Percentiles rank a stretch among this genome's conserved stretches.
Evolutionary conservation across 495 filamentous ascomycete species (phyloP).

Genomic region (Tuber aestivum): DNA sequence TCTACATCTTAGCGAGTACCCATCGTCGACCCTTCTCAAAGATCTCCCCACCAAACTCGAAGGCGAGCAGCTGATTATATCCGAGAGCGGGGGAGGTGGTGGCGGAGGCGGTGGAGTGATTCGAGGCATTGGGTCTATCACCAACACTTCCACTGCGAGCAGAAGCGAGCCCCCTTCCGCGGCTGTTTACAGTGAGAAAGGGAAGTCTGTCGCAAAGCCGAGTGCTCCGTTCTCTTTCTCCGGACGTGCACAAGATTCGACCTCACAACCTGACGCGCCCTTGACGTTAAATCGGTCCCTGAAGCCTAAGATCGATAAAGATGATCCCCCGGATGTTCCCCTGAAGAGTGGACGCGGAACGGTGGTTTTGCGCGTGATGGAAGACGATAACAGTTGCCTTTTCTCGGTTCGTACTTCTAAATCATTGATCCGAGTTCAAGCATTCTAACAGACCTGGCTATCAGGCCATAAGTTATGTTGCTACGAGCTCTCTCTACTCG

Average conservation of each 20-base stretch:
- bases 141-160: conserved; percentile 16
- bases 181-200: conserved; percentile 22
- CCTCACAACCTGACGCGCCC: conserved; percentile 9
- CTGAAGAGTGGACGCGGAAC: conserved; percentile 58
- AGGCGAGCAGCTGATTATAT: conserved; percentile 75
- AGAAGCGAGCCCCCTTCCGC: conserved; percentile 20
- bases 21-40: conserved; percentile 48
- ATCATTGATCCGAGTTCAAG: not conserved
- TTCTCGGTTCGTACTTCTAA: conserved; percentile 59
- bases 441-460: not conserved
- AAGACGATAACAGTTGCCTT: conserved; percentile 92
- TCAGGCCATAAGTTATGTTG: conserved; percentile 57
- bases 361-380: conserved; percentile 85
- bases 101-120: conserved; percentile 12
- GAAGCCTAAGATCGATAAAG: conserved; percentile 44
- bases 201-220: conserved; percentile 7
- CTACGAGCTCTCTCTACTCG: conserved; percentile 59
- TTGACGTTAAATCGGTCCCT: conserved; percentile 36
- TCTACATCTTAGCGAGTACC: conserved; percentile 54
- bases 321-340: conserved; percentile 66
- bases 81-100: conserved; percentile 45
- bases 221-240: conserved; percentile 27
- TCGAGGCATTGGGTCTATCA: conserved; percentile 27
- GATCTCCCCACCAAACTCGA: conserved; percentile 64
- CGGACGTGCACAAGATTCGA: conserved; percentile 16